These are phyloP conservation scores for Galium porrigens DNA, from an alignment of 305 asterid species.

Conservation along the genomic window DNA sequence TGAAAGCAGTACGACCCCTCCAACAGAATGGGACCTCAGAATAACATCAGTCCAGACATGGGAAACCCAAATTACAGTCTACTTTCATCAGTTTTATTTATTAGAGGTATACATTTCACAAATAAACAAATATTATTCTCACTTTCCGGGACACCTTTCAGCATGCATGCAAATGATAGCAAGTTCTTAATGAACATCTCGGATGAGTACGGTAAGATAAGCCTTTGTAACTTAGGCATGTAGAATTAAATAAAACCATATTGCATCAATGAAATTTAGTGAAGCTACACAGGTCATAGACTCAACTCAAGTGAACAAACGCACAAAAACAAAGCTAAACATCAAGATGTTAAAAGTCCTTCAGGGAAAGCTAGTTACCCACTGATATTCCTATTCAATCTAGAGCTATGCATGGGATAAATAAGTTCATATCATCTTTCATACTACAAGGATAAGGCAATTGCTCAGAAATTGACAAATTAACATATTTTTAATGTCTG, in stretches of 20 bases:
- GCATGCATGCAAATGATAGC: background rate
- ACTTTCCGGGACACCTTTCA: background rate
- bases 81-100: background rate
- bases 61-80: background rate
- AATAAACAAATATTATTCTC: background rate
- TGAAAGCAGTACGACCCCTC: background rate
- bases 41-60: background rate
- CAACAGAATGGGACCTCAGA: background rate
- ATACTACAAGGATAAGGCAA: background rate
- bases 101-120: background rate
- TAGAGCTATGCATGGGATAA: background rate
- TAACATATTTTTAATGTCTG: background rate
- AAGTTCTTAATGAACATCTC: background rate
- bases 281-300: slow-evolving; percentile 1
- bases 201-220: background rate
- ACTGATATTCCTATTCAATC: background rate
- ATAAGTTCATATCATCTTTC: background rate
- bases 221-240: background rate
- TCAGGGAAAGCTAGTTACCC: background rate
- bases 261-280: background rate
- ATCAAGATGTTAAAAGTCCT: background rate
- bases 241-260: no score
- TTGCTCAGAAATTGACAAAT: background rate
- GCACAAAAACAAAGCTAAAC: background rate
- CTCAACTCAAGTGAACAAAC: background rate